Percentiles rank a stretch among this genome's conserved stretches.
Conservation (phyloP, 2,329 filamentous ascomycete genomes). For the Arthroderma uncinatum region DNA sequence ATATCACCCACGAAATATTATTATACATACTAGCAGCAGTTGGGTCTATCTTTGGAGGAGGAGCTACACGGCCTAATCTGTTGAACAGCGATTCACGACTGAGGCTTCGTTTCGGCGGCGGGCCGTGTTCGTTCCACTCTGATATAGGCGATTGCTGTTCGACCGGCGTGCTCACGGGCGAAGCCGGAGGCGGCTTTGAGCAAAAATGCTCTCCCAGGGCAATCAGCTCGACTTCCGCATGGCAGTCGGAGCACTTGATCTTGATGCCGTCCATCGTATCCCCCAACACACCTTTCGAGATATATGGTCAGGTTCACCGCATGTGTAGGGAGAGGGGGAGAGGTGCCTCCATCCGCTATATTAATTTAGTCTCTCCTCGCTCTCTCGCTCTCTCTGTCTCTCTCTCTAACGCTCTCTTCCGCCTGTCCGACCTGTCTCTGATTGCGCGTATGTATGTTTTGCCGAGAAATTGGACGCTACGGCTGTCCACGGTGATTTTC, state of each 20-base stretch:
- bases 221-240: constrained; percentile 66
- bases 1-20: background rate
- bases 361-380: background rate
- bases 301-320: background rate
- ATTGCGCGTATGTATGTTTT: background rate
- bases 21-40: constrained; percentile 45
- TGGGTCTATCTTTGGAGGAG: constrained; percentile 47
- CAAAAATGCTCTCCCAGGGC: constrained; percentile 80
- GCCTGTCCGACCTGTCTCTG: background rate
- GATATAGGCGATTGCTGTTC: background rate
- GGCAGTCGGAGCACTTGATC: constrained; percentile 79
- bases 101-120: constrained; percentile 8
- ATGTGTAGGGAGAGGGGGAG: background rate
- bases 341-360: background rate
- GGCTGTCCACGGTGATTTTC: background rate
- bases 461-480: background rate
- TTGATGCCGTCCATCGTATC: constrained; percentile 47
- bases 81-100: constrained; percentile 8
- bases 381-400: background rate
- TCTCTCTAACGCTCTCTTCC: background rate
- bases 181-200: constrained; percentile 19
- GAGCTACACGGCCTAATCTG: constrained; percentile 37
- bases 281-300: background rate
- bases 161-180: background rate
- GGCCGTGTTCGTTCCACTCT: constrained; percentile 1